These are phyloP conservation scores for Cicer cuneatum DNA, from an alignment of 306 rosid genomes.

Conservation along the genomic window DNA sequence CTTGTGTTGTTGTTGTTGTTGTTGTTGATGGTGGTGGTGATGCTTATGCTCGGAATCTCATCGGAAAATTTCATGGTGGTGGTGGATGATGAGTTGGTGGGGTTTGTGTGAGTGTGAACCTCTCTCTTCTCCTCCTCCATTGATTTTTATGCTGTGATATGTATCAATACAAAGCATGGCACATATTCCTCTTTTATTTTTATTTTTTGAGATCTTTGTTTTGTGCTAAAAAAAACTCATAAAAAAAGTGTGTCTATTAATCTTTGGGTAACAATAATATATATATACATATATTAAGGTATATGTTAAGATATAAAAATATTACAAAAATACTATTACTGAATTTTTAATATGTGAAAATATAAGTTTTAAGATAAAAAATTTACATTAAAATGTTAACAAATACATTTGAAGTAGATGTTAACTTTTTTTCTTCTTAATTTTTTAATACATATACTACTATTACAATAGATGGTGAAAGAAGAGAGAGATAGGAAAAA, in stretches of 20 bases:
- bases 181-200: conserved; percentile 56
- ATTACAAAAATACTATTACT: too few relatives aligned
- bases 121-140: conserved; percentile 69
- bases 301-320: too few relatives aligned
- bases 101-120: conserved; percentile 31
- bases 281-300: too few relatives aligned
- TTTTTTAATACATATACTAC: too few relatives aligned
- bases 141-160: conserved; percentile 36
- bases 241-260: conserved; percentile 50
- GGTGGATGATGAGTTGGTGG: conserved; percentile 37
- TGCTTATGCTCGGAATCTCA: conserved; percentile 43
- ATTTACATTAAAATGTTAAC: too few relatives aligned
- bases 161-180: conserved; percentile 47
- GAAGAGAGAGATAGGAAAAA: conserved; percentile 23
- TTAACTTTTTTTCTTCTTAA: too few relatives aligned
- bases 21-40: conserved; percentile 2
- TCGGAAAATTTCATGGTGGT: conserved; percentile 57
- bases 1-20: conserved; percentile 43
- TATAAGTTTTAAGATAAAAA: too few relatives aligned
- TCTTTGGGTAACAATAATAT: neutral
- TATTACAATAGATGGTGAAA: too few relatives aligned
- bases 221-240: conserved; percentile 50
- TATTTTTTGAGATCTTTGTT: conserved; percentile 36
- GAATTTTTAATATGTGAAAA: too few relatives aligned
- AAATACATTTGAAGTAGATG: too few relatives aligned